Percentiles rank a stretch among this genome's conserved stretches.
Evolutionary conservation across 2,329 filamentous ascomycete genomes (phyloP).

Genomic region (Bipolaris victoriae): DNA sequence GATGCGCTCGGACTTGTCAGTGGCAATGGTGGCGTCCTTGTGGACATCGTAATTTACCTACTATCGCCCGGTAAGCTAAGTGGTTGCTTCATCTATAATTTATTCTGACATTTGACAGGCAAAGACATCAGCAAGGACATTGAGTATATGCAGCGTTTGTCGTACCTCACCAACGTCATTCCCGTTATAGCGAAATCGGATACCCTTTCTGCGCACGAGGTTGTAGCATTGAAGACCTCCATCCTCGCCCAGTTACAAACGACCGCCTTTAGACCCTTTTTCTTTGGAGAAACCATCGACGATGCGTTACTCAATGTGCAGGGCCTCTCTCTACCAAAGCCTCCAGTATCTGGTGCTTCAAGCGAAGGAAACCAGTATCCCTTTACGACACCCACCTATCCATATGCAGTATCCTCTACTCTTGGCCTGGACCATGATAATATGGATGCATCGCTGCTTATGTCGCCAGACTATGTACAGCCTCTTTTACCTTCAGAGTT

Average conservation of each 20-base stretch:
- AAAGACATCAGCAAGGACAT: slow-evolving; percentile 64
- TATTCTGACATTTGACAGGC: slow-evolving; percentile 36
- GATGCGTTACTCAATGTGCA: slow-evolving; percentile 46
- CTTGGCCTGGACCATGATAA: slow-evolving; percentile 74
- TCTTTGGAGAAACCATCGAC: slow-evolving; percentile 61
- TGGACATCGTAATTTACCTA: slow-evolving; percentile 86
- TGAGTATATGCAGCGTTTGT: slow-evolving; percentile 72
- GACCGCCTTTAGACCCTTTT: slow-evolving; percentile 68
- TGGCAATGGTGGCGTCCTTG: slow-evolving; percentile 79
- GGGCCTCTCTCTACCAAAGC: slow-evolving; percentile 30
- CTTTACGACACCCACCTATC: slow-evolving; percentile 46
- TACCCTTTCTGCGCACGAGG: slow-evolving; percentile 64
- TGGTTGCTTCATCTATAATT: background rate
- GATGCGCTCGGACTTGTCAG: slow-evolving; percentile 80
- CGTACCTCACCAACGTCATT: slow-evolving; percentile 80
- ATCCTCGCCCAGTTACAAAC: slow-evolving; percentile 63
- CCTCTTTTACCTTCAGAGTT: slow-evolving; percentile 82
- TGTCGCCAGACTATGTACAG: slow-evolving; percentile 88
- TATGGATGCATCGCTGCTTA: slow-evolving; percentile 92
- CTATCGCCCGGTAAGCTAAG: slow-evolving; percentile 68
- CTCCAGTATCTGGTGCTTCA: slow-evolving; percentile 1
- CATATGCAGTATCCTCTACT: slow-evolving; percentile 81
- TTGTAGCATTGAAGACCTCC: slow-evolving; percentile 64
- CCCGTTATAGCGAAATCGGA: slow-evolving; percentile 82
- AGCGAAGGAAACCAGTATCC: slow-evolving; percentile 34